These are phyloP conservation scores for Fusarium kyushuense DNA, from an alignment of 2,329 filamentous ascomycete genomes.

Conservation along the genomic window DNA sequence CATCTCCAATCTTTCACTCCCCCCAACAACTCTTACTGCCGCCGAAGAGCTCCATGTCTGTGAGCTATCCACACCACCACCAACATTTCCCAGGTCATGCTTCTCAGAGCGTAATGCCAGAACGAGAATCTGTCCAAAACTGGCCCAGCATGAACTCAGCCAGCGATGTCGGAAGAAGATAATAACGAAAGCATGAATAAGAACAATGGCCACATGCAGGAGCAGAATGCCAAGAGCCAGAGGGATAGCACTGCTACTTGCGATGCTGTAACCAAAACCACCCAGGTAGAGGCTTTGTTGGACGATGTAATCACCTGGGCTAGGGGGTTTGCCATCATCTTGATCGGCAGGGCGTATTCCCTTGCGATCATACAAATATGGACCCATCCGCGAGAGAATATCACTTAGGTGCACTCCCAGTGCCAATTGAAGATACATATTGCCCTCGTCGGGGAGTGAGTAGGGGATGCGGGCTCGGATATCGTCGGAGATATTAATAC, in stretches of 20 bases:
- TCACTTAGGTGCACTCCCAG: neutral
- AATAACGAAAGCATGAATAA: neutral
- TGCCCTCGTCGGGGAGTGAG: accelerated
- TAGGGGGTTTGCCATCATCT: neutral
- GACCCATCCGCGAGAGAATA: neutral
- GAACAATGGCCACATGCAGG: neutral
- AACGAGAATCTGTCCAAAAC: neutral
- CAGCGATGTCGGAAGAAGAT: neutral
- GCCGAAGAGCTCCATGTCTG: neutral
- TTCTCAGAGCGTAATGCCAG: neutral
- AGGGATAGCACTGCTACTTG: neutral
- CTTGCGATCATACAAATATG: neutral
- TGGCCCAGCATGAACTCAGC: neutral
- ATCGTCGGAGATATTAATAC: neutral
- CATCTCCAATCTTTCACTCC: neutral
- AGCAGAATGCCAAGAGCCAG: neutral
- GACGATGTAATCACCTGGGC: neutral
- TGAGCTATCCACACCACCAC: conserved; percentile 4
- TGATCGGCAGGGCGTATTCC: neutral
- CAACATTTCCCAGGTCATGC: neutral
- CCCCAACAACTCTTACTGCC: neutral
- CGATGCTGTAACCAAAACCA: neutral
- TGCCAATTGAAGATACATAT: neutral
- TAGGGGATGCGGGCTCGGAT: neutral
- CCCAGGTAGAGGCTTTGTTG: neutral